Evolutionary conservation across 768 basidiomycete genomes (phyloP), one percentile per base, ranked within the genome.

Genomic region (Tephrocybe sp.): DNA sequence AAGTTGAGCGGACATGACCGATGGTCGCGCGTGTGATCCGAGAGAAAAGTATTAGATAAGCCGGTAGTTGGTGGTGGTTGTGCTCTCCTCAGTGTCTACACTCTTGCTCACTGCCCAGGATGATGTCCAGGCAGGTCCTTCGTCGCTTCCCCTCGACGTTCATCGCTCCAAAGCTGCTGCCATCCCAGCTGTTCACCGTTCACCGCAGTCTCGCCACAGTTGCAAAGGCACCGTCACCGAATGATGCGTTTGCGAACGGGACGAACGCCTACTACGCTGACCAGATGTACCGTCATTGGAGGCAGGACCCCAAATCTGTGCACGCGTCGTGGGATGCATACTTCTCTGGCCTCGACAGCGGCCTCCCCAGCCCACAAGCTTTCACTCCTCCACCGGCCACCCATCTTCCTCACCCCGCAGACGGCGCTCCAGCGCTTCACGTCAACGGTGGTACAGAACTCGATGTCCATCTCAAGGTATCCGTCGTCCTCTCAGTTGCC

Each of bases 241-340:
- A 90, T 58, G 90, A 92, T 65, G 76, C 78, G 7, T 97, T 97
- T 66, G 94, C 94, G 11, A 95, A 91, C 50, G 94, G 93, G 34
- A 94, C 88, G 34, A 97, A 97, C 69, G 77, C 92, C 19, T 94
- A 95, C 74, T 98, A 98, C 64, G 88, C 88, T 16, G 94, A 91
- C 60, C 92, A 95, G 69, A 97, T 97, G 95, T 97, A 95, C 71
- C 81, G 83, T 57, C 83, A 86, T 58, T 93, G 91, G 91, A 80
- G 79, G 67, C 79, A 90, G 71, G 92, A 99, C 69, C 91, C 93
- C 36, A 79, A 82, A 54, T 86, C 89, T 18, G 97, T 99, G 0
- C 97, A 99, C 72, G 75, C 81, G 0, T 97, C 94, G 3, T 99
- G 97, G 97, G 79, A 88, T 52, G 79, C 84, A 44, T 99, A 99